Conservation (phyloP, 2,329 filamentous ascomycete genomes). For the Orbilia quercus region DNA sequence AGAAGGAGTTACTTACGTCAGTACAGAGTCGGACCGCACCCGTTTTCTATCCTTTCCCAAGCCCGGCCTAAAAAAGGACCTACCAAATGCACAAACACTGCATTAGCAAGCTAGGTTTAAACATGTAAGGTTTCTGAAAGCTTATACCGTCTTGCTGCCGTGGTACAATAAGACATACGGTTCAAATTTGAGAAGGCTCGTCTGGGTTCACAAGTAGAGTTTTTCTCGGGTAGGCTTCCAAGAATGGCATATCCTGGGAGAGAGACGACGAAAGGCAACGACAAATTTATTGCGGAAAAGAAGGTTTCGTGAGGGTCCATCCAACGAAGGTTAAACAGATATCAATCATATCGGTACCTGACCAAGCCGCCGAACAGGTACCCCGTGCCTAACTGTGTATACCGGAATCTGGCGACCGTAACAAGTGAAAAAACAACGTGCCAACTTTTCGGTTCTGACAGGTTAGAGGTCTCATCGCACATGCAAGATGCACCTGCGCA, state of each 20-base stretch:
- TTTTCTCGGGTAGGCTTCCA: constrained; percentile 51
- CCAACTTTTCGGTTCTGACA: constrained; percentile 29
- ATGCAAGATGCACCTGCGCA: constrained; percentile 29
- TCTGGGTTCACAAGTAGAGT: constrained; percentile 11
- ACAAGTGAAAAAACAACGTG: constrained; percentile 1
- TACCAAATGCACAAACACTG: constrained; percentile 3
- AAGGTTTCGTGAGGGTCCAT: constrained; percentile 18
- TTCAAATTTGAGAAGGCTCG: constrained; percentile 19
- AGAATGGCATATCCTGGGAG: constrained; percentile 47
- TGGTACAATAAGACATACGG: constrained; percentile 39
- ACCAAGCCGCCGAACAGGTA: constrained; percentile 17
- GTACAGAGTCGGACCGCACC: too few relatives aligned
- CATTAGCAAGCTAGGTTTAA: constrained; percentile 13
- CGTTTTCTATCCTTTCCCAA: not conserved
- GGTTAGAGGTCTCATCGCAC: constrained; percentile 9
- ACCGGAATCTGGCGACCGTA: not conserved
- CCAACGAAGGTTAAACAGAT: too few relatives aligned
- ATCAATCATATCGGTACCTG: constrained; percentile 41
- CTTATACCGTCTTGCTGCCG: constrained; percentile 37
- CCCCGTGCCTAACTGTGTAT: too few relatives aligned
- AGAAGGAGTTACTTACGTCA: constrained; percentile 21
- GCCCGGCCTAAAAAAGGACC: not conserved
- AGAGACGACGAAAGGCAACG: too few relatives aligned
- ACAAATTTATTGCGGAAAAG: not conserved
- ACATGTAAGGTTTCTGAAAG: constrained; percentile 27